Base-by-base conservation (phyloP, 2,329 filamentous ascomycete species). In the Plectosphaerella cucumerina region DNA sequence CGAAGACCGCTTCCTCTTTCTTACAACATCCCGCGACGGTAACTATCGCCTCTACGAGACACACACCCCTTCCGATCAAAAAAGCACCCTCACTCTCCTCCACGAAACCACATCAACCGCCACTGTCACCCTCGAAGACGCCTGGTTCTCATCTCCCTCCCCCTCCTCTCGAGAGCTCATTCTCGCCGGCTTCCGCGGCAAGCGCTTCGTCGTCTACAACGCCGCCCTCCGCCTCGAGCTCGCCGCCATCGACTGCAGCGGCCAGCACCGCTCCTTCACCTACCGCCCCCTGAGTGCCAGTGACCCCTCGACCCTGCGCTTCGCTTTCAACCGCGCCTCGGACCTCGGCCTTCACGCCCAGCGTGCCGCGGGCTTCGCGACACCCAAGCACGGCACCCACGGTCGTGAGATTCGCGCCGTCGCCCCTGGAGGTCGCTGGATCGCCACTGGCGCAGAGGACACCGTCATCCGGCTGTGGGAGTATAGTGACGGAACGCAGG, bases 121-220 rank as follows among this genome's bases (percentile, higher is more conserved):
- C 42, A 88, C 87, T 1, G 85, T 87, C 1, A 84, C 89, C 58
- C 79, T 97, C 35, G 89, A 95, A 65, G 84, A 85, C 0, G 78
- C 86, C 0, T 86, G 82, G 70, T 80, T 93, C 53, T 59, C 59
- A 34, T 51, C 55, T 10, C 47, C 53, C 20, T 18, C 37, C 47
- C 21, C 21, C 21, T 60, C 61, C 35, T 66, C 66, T 0, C 65
- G 73, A 1, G 76, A 88, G 44, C 71, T 96, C 1, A 72, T 91
- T 23, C 71, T 96, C 12, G 89, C 86, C 64, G 93, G 93, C 3
- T 97, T 97, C 69, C 84, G 82, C 50, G 84, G 87, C 63, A 90
- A 84, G 55, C 75, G 83, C 44, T 95, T 97, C 62, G 74, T 96
- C 12, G 78, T 93, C 10, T 94, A 89, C 82, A 89, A 96, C 64